These are phyloP conservation scores for Paecilomyces sp. DNA, from an alignment of 2,329 filamentous ascomycete genomes.

Conservation along the genomic window DNA sequence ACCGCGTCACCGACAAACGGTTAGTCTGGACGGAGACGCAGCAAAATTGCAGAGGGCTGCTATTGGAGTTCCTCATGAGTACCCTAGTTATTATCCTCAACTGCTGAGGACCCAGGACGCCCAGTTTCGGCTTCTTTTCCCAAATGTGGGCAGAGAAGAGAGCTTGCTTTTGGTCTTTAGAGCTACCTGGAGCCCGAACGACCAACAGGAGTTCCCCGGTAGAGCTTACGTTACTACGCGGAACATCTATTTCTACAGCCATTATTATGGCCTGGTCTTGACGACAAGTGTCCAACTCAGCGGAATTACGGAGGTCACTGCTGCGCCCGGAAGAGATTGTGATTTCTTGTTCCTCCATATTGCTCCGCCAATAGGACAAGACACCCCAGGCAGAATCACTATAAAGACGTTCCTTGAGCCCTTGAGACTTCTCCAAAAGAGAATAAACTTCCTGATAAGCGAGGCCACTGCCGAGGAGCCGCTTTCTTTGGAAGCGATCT, in stretches of 20 bases:
- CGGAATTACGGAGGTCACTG: conserved; percentile 79
- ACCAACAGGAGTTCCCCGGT: conserved; percentile 70
- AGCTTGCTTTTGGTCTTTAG: conserved; percentile 87
- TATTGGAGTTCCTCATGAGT: conserved; percentile 38
- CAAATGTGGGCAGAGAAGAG: conserved; percentile 67
- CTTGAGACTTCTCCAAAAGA: conserved; percentile 69
- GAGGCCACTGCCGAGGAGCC: conserved; percentile 68
- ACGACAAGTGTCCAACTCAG: conserved; percentile 70
- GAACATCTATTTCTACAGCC: conserved; percentile 93
- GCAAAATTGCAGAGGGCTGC: conserved; percentile 27
- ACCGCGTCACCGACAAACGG: conserved; percentile 47
- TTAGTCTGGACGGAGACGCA: conserved; percentile 46
- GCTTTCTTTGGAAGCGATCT: conserved; percentile 59
- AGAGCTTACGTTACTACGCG: conserved; percentile 81
- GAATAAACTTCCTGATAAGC: conserved; percentile 78
- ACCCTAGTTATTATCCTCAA: conserved; percentile 71
- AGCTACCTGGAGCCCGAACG: conserved; percentile 76
- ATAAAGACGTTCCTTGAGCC: conserved; percentile 93
- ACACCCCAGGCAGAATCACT: conserved; percentile 65
- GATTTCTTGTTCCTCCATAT: conserved; percentile 87
- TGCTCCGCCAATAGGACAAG: conserved; percentile 55
- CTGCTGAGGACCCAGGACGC: conserved; percentile 81
- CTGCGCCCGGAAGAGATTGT: conserved; percentile 80
- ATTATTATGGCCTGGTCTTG: conserved; percentile 84
- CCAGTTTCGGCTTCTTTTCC: conserved; percentile 89